A percentile compares a stretch with the other conserved stretches of the same genome.
Conservation (phyloP, 108 stramenopile genomes). For the Fragilaria crotonensis region DNA sequence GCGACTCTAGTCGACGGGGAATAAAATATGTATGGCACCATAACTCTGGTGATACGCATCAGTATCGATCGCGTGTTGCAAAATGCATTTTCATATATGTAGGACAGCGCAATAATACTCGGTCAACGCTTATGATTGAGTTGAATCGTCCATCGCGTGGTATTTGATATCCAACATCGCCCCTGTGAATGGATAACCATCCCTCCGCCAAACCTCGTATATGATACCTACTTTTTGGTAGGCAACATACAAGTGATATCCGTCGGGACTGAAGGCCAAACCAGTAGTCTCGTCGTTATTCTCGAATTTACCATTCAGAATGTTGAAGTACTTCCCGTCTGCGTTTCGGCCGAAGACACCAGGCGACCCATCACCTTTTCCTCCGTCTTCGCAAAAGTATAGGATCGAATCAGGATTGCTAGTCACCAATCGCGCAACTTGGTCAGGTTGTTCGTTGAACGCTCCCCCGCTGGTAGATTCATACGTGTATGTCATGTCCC, state of each 20-base stretch:
- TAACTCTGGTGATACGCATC: no score
- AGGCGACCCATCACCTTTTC: not conserved
- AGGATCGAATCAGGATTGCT: slow-evolving; percentile 15
- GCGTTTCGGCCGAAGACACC: slow-evolving; percentile 35
- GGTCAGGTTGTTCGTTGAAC: slow-evolving; percentile 35
- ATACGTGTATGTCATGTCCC: not conserved
- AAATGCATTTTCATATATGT: no score
- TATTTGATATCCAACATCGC: slow-evolving; percentile 5
- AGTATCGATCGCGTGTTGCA: no score
- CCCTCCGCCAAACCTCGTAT: slow-evolving; percentile 35
- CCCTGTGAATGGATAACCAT: slow-evolving; percentile 31
- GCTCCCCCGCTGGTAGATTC: slow-evolving; percentile 17
- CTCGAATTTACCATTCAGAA: slow-evolving; percentile 20
- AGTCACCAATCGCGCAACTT: slow-evolving; percentile 9
- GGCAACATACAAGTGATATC: slow-evolving; percentile 35
- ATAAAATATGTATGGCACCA: no score
- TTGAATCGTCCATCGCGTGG: no score
- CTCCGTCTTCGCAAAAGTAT: slow-evolving; percentile 53
- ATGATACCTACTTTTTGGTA: slow-evolving; percentile 34
- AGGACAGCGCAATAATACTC: no score
- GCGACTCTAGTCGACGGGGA: no score
- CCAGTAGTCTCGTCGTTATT: slow-evolving; percentile 38
- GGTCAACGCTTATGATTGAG: no score
- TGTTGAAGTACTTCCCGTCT: slow-evolving; percentile 21
- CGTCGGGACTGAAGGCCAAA: slow-evolving; percentile 48